phyloP scores from a whole-genome alignment of 2,329 filamentous ascomycete genomes.

The Pseudopyrenochaeta lycopersici region DNA sequence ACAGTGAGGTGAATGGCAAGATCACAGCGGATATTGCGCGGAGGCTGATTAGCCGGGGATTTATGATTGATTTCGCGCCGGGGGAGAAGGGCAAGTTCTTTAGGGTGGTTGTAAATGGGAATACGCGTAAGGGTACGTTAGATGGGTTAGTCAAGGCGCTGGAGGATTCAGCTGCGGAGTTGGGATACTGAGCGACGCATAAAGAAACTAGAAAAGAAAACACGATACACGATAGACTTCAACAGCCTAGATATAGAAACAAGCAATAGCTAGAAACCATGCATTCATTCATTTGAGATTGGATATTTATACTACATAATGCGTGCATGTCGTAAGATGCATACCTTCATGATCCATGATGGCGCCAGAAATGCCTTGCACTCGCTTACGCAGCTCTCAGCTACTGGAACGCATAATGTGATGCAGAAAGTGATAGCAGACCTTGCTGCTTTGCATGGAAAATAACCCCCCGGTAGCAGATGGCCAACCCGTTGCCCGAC shows the following conservation, averaged over 20 bases:
- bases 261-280: neutral
- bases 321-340: constrained; percentile 24
- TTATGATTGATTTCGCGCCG: constrained; percentile 75
- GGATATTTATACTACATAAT: constrained; percentile 43
- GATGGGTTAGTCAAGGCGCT: constrained; percentile 70
- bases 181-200: constrained; percentile 30
- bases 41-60: constrained; percentile 66
- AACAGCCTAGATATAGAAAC: neutral
- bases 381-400: constrained; percentile 20
- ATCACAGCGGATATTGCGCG: constrained; percentile 65
- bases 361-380: constrained; percentile 32
- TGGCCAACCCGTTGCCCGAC: no score
- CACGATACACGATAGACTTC: neutral
- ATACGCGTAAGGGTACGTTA: constrained; percentile 67
- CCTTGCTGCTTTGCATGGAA: constrained; percentile 13
- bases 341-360: constrained; percentile 32
- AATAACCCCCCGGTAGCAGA: neutral
- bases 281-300: constrained; percentile 27
- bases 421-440: constrained; percentile 20
- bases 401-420: constrained; percentile 21
- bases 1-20: constrained; percentile 61
- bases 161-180: constrained; percentile 54
- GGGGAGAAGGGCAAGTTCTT: constrained; percentile 72
- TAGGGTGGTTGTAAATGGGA: constrained; percentile 72
- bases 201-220: neutral